Conservation (phyloP, 192 early-diverging fungal species). For the Backusella luteola region DNA sequence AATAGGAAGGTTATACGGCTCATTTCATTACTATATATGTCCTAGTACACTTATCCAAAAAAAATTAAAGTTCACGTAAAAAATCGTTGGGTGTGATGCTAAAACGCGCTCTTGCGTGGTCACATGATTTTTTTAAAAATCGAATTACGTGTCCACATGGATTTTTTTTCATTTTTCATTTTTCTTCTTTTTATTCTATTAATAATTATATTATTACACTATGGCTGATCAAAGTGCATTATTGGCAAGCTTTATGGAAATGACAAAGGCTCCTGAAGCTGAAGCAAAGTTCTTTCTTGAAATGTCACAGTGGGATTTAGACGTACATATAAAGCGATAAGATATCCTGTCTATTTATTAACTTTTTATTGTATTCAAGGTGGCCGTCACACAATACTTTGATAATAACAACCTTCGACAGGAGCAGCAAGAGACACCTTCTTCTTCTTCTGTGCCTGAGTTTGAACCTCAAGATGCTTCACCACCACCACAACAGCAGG, state of each 20-base stretch:
- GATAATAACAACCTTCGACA: slow-evolving; percentile 41
- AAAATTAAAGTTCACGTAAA: too few species aligned
- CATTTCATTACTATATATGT: too few species aligned
- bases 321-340: slow-evolving; percentile 41
- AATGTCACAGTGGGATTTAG: slow-evolving; percentile 77
- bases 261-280: slow-evolving; percentile 51
- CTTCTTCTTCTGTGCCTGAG: neutral
- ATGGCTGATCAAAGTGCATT: slow-evolving; percentile 50
- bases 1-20: too few species aligned
- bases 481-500: neutral
- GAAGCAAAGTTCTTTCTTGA: slow-evolving; percentile 74
- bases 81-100: too few species aligned
- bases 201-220: neutral
- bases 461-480: neutral
- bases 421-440: slow-evolving; percentile 23
- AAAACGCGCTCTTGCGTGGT: neutral
- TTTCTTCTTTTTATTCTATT: neutral
- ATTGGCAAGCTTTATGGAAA: slow-evolving; percentile 56
- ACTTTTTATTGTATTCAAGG: neutral
- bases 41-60: too few species aligned
- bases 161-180: neutral
- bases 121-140: neutral
- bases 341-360: neutral
- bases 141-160: neutral
- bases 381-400: slow-evolving; percentile 14